Percentiles rank a stretch among this genome's conserved stretches.
Evolutionary conservation across 176 grass and related monocot species (phyloP).

Genomic region (Aegilops bicornis): DNA sequence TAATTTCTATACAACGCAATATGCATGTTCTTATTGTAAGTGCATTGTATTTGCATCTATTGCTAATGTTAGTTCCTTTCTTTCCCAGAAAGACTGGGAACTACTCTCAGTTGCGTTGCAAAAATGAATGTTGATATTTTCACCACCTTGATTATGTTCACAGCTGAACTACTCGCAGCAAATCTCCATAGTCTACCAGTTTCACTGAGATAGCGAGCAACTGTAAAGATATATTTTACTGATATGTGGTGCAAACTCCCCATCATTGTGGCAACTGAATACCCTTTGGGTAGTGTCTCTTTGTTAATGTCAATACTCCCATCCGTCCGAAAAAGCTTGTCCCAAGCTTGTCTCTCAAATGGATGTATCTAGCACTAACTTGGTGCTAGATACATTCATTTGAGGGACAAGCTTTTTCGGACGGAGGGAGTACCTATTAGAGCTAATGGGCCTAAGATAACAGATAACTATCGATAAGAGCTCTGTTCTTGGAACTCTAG

Average conservation of each 20-base stretch:
- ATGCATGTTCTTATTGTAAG: not conserved
- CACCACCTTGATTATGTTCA: constrained; percentile 15
- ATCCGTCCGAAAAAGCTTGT: too few species aligned
- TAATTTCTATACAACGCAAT: constrained; percentile 39
- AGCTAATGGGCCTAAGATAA: constrained; percentile 6
- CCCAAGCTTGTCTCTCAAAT: too few species aligned
- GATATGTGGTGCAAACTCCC: not conserved
- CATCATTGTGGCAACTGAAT: not conserved
- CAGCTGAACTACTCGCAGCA: not conserved
- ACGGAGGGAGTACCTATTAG: too few species aligned
- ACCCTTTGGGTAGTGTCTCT: constrained; percentile 8
- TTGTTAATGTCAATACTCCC: not conserved
- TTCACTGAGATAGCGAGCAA: not conserved
- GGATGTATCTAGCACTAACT: too few species aligned
- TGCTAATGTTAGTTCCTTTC: not conserved
- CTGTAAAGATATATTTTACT: not conserved
- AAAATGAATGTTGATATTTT: constrained; percentile 13
- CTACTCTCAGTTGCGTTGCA: constrained; percentile 5
- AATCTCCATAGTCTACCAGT: not conserved
- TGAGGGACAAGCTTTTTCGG: too few species aligned
- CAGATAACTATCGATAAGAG: constrained; percentile 14
- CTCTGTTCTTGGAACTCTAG: not conserved
- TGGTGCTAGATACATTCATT: too few species aligned
- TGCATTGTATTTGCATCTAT: constrained; percentile 4
- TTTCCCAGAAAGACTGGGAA: constrained; percentile 2